These are phyloP conservation scores for Moniliella sp. DNA, from an alignment of 1,284 basidiomycete species.

Conservation along the genomic window DNA sequence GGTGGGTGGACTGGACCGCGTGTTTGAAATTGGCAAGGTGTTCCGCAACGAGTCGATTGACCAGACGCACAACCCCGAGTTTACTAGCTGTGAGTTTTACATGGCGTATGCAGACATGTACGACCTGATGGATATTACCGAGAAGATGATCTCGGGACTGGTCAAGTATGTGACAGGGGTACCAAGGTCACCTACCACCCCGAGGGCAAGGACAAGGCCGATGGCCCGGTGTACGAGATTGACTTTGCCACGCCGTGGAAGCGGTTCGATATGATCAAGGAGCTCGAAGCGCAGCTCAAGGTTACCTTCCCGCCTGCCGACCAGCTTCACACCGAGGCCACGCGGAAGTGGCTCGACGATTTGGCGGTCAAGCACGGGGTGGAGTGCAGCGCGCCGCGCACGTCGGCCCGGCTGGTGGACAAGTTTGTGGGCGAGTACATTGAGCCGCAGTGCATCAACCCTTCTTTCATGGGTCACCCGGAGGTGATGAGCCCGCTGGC, in stretches of 20 bases:
- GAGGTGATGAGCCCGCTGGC: conserved; percentile 98
- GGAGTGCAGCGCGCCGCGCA: conserved; percentile 86
- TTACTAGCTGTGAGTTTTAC: conserved; percentile 94
- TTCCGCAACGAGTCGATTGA: conserved; percentile 98
- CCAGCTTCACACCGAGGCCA: conserved; percentile 63
- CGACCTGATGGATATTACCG: conserved; percentile 93
- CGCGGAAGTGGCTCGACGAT: conserved; percentile 69
- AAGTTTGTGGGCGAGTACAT: conserved; percentile 95
- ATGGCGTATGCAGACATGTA: conserved; percentile 99
- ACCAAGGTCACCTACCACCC: conserved; percentile 70
- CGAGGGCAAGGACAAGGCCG: conserved; percentile 57
- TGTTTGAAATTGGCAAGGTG: conserved; percentile 92
- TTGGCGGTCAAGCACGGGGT: conserved; percentile 66
- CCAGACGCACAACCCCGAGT: conserved; percentile 45
- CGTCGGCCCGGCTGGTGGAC: conserved; percentile 81
- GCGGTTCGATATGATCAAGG: conserved; percentile 86
- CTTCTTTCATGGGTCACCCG: conserved; percentile 92
- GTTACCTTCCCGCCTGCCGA: conserved; percentile 86
- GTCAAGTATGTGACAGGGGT: conserved; percentile 70
- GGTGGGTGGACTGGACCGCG: conserved; percentile 86
- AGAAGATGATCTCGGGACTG: conserved; percentile 68
- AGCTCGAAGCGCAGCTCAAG: conserved; percentile 74
- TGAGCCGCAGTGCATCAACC: conserved; percentile 84
- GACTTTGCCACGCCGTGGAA: conserved; percentile 95
- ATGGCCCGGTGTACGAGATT: conserved; percentile 48